Evolutionary conservation across 805 yeast genomes (phyloP).

Genomic region (Yarrowia sp.): DNA sequence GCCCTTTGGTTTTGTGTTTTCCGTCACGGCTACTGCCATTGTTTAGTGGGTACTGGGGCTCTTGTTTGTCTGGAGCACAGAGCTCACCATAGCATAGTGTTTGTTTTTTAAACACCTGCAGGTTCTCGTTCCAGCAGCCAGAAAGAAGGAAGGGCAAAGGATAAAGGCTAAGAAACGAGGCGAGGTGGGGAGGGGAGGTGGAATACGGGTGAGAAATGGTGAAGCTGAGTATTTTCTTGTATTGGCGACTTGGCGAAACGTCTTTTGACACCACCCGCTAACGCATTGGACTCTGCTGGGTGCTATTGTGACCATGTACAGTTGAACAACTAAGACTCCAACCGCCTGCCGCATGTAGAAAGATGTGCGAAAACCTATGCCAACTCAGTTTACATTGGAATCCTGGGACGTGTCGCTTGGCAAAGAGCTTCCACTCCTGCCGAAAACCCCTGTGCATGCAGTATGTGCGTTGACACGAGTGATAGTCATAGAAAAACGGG

Average conservation of each 20-base stretch:
- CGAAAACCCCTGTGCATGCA: neutral
- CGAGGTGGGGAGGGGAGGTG: neutral
- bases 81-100: slow-evolving; percentile 19
- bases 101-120: neutral
- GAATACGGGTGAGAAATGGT: no score
- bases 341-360: slow-evolving; percentile 22
- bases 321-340: neutral
- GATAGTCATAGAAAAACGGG: neutral
- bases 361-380: slow-evolving; percentile 18
- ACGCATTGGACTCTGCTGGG: neutral
- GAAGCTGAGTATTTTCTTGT: neutral
- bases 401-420: slow-evolving; percentile 17
- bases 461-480: slow-evolving; percentile 6
- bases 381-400: neutral
- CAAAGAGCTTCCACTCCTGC: neutral
- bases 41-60: neutral
- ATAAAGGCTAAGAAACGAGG: slow-evolving; percentile 3
- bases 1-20: neutral
- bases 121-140: slow-evolving; percentile 26
- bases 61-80: neutral
- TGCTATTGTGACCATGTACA: neutral
- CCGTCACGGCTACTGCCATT: slow-evolving; percentile 11
- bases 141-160: slow-evolving; percentile 16
- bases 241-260: no score
- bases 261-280: no score